Evolutionary conservation across 2,329 filamentous ascomycete genomes (phyloP).

Genomic region (Macroventuria anomochaeta): DNA sequence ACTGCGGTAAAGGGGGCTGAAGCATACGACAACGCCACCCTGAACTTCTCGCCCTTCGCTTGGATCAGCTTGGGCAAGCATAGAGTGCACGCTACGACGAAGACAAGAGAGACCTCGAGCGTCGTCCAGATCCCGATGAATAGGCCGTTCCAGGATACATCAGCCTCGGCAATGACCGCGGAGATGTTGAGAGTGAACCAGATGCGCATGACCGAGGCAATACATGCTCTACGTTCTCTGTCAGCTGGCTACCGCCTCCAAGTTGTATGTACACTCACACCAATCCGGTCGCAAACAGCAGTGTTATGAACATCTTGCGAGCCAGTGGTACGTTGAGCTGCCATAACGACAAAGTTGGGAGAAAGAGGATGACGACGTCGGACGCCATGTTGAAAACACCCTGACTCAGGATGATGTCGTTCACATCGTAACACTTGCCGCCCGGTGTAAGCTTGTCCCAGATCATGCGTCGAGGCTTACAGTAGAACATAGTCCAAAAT

Average conservation of each 20-base stretch:
- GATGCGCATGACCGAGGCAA: constrained; percentile 37
- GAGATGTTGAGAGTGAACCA: constrained; percentile 35
- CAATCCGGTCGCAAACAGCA: constrained; percentile 36
- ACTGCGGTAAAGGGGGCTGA: constrained; percentile 20
- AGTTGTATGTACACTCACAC: constrained; percentile 23
- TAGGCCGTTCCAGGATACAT: constrained; percentile 36
- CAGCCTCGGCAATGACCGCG: constrained; percentile 26
- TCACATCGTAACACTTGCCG: constrained; percentile 33
- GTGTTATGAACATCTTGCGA: constrained; percentile 33
- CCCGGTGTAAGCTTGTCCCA: constrained; percentile 34
- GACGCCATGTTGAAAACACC: constrained; percentile 37
- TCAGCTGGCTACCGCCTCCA: background rate
- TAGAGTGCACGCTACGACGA: constrained; percentile 36
- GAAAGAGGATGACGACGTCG: constrained; percentile 34
- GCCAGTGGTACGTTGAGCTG: constrained; percentile 29
- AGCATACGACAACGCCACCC: constrained; percentile 25
- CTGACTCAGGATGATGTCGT: constrained; percentile 30
- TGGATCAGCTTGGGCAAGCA: constrained; percentile 36
- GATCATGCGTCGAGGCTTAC: constrained; percentile 31
- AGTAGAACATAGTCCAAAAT: constrained; percentile 39
- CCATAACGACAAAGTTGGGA: constrained; percentile 34
- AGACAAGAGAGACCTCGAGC: constrained; percentile 35
- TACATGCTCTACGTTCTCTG: constrained; percentile 27
- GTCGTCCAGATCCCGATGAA: constrained; percentile 39
- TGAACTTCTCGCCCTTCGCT: constrained; percentile 29